These are phyloP conservation scores for Collybia sordida DNA, from an alignment of 768 basidiomycete genomes.

Conservation along the genomic window DNA sequence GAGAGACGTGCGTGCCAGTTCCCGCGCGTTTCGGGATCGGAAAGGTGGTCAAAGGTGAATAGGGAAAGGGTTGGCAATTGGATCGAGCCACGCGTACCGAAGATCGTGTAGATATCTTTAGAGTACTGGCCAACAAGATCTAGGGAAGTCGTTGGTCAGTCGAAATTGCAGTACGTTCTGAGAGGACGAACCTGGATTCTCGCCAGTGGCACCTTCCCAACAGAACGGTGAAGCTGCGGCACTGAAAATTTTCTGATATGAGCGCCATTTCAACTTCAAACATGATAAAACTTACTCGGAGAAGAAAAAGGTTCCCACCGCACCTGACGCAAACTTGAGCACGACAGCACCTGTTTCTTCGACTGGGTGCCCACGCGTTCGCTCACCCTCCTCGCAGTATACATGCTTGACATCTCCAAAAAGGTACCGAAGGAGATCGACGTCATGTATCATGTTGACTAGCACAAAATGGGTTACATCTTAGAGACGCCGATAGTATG, in stretches of 20 bases:
- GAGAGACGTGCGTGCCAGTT: constrained; percentile 1
- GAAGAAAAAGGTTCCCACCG: constrained; percentile 10
- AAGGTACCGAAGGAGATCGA: constrained; percentile 8
- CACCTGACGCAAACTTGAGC: constrained; percentile 3
- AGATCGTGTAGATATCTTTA: constrained; percentile 6
- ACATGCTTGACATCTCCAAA: constrained; percentile 7
- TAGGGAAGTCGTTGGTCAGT: neutral
- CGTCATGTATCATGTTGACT: constrained; percentile 10
- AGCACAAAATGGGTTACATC: neutral
- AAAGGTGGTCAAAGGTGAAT: neutral
- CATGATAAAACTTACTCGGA: neutral
- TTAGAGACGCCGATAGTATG: neutral
- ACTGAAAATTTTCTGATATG: neutral
- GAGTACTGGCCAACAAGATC: constrained; percentile 1
- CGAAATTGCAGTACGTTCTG: neutral
- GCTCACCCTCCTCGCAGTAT: constrained; percentile 2
- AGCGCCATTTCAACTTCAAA: neutral
- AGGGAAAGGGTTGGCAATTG: neutral
- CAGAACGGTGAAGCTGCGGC: constrained; percentile 6
- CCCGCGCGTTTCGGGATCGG: constrained; percentile 1
- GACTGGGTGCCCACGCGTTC: constrained; percentile 1
- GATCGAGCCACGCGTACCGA: constrained; percentile 6
- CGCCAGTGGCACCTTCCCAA: constrained; percentile 9
- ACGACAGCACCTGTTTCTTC: constrained; percentile 11
- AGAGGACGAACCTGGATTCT: constrained; percentile 6